Base-by-base conservation (phyloP, 257 asterid genomes). In the Solanum tarapatanum region DNA sequence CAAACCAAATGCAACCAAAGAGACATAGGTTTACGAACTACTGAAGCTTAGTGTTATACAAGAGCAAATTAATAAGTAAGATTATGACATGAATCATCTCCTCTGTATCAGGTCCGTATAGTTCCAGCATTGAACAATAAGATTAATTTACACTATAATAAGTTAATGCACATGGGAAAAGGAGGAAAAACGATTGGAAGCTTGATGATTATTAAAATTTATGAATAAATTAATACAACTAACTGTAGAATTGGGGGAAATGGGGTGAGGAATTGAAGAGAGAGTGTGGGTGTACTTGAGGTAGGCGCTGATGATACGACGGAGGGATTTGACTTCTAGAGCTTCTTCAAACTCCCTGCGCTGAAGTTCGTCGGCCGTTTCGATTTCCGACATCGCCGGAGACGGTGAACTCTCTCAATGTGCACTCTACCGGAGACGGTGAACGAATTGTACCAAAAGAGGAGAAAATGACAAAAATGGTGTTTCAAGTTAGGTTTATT, bases 261-360 rank as follows among this genome's bases (percentile, higher is more conserved):
- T 19, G 66, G 66, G 5, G 66, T 19, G 66, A 58, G 37, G 76
- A 69, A 30, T 69, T 66, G 86, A 68, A 12, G 35, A 76, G 35
- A 76, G 86, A 48, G 64, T 4, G 32, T 43, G 26, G 7, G 51
- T 21, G 26, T 94, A 97, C 99, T 97, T 96, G 93, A 96, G 98
- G 92, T 94, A 97, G 36, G 99, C 99, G 91, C 98, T 97, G 87
- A 97, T 93, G 88, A 97, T 97, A 87, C 99, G 99, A 32, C 98
- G 94, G 72, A 97, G 97, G 70, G 99, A 95, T 92, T 95, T 93
- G 82, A 95, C 94, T 93, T 97, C 99, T 55, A 96, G 94, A 45
- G 98, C 98, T 91, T 92, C 94, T 92, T 97, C 99, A 58, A 91
- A 89, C 86, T 92, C 92, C 93, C 95, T 93, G 86, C 98, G 97